Percentiles rank a stretch among this genome's conserved stretches.
Evolutionary conservation across 352 stramenopile genomes (phyloP).

Genomic region (Pythium myriotylum): DNA sequence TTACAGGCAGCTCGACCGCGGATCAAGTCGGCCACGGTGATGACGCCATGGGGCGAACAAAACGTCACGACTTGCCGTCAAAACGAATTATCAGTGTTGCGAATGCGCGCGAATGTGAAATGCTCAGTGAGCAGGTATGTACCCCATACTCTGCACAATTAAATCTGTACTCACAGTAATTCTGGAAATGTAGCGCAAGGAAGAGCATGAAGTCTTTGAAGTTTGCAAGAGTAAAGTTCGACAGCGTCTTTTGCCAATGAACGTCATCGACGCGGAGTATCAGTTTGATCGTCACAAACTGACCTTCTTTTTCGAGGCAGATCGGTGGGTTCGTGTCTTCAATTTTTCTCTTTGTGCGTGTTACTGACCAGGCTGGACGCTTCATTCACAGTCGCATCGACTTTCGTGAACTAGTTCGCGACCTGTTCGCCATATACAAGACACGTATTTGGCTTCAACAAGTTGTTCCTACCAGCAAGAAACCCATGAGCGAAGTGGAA

Average conservation of each 20-base stretch:
- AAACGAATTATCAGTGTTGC: slow-evolving; percentile 95
- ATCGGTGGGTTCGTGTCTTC: slow-evolving; percentile 68
- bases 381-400: slow-evolving; percentile 87
- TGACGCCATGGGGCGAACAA: slow-evolving; percentile 46
- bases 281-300: slow-evolving; percentile 99
- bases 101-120: slow-evolving; percentile 90
- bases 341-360: neutral
- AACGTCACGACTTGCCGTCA: slow-evolving; percentile 69
- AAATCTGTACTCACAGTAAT: neutral
- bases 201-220: slow-evolving; percentile 96
- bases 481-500: slow-evolving; percentile 59
- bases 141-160: neutral
- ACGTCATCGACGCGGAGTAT: slow-evolving; percentile 98
- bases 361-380: neutral
- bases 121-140: slow-evolving; percentile 79
- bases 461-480: slow-evolving; percentile 82
- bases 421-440: slow-evolving; percentile 99
- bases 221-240: slow-evolving; percentile 96
- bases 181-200: slow-evolving; percentile 80
- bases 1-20: slow-evolving; percentile 27
- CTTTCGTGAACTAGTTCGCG: slow-evolving; percentile 97
- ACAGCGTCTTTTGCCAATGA: slow-evolving; percentile 95
- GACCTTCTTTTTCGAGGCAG: slow-evolving; percentile 98
- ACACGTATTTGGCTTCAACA: slow-evolving; percentile 98
- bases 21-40: slow-evolving; percentile 40